Percentiles rank a stretch among this genome's conserved stretches.
Evolutionary conservation across 1,284 basidiomycete species (phyloP).

Genomic region (Tilletiopsis washingtonensis): DNA sequence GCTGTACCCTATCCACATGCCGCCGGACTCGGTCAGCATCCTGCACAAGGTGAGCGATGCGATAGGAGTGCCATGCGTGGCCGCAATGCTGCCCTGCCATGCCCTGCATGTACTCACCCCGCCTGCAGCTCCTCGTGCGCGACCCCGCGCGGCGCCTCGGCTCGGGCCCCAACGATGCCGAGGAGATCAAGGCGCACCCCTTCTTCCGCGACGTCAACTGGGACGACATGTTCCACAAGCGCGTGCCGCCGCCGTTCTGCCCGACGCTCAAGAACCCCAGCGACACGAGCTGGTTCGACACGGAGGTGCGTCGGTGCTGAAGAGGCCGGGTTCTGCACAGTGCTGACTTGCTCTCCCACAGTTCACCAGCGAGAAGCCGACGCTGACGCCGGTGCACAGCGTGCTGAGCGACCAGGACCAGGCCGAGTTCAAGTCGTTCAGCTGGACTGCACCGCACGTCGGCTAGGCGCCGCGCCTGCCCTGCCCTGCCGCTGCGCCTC

Average conservation of each 20-base stretch:
- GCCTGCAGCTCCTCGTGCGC: conserved; percentile 63
- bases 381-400: conserved; percentile 91
- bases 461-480: no score
- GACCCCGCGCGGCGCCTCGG: conserved; percentile 91
- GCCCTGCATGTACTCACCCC: conserved; percentile 1
- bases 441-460: conserved; percentile 18
- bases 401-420: conserved; percentile 88
- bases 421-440: conserved; percentile 50
- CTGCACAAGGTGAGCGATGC: conserved; percentile 60
- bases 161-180: conserved; percentile 84
- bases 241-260: conserved; percentile 93
- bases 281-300: conserved; percentile 74
- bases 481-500: no score
- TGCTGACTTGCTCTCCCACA: conserved; percentile 2
- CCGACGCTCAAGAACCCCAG: conserved; percentile 65
- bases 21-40: conserved; percentile 89
- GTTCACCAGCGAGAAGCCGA: conserved; percentile 93
- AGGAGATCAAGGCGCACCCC: conserved; percentile 92
- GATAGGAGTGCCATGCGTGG: not conserved
- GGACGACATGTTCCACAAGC: conserved; percentile 90
- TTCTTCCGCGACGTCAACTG: conserved; percentile 98
- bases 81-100: conserved; percentile 5
- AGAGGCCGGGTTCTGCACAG: not conserved
- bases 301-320: conserved; percentile 64
- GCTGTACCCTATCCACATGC: conserved; percentile 99